Evolutionary conservation across 2,329 filamentous ascomycete species (phyloP).

Genomic region (Aspergillus texensis): DNA sequence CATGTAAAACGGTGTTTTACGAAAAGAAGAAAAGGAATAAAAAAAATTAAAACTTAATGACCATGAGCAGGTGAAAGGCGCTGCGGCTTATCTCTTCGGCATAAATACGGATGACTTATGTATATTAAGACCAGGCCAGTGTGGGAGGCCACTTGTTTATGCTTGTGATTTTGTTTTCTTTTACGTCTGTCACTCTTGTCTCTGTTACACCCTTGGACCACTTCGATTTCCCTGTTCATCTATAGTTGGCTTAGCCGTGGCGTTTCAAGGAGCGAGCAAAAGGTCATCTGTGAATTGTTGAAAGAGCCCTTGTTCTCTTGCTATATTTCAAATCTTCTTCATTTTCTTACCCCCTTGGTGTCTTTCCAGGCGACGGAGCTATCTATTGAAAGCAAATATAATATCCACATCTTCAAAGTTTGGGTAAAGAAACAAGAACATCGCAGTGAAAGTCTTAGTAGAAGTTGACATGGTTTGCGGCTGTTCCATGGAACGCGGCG

Average conservation of each 20-base stretch:
- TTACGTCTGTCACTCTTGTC: not conserved
- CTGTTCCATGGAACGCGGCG: not conserved
- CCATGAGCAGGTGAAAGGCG: slow-evolving; percentile 15
- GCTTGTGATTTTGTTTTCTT: slow-evolving; percentile 6
- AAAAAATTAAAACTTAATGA: slow-evolving; percentile 9
- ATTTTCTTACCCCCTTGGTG: not conserved
- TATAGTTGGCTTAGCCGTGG: slow-evolving; percentile 16
- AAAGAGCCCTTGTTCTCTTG: not conserved
- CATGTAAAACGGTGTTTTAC: slow-evolving; percentile 24
- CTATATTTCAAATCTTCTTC: slow-evolving; percentile 5
- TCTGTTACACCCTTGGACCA: not conserved
- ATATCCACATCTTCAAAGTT: not conserved
- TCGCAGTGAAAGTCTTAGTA: too few species aligned
- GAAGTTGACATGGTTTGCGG: not conserved
- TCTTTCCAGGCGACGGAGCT: not conserved
- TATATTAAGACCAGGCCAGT: slow-evolving; percentile 19
- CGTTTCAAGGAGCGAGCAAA: slow-evolving; percentile 13
- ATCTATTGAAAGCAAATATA: not conserved
- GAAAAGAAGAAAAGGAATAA: not conserved
- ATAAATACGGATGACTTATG: slow-evolving; percentile 23
- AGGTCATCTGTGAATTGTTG: not conserved
- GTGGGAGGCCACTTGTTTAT: slow-evolving; percentile 12
- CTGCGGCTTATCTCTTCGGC: slow-evolving; percentile 17
- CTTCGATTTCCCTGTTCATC: slow-evolving; percentile 6
- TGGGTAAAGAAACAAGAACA: too few species aligned